Conservation (phyloP, 352 stramenopile species). For the Phytophthora vignae region DNA sequence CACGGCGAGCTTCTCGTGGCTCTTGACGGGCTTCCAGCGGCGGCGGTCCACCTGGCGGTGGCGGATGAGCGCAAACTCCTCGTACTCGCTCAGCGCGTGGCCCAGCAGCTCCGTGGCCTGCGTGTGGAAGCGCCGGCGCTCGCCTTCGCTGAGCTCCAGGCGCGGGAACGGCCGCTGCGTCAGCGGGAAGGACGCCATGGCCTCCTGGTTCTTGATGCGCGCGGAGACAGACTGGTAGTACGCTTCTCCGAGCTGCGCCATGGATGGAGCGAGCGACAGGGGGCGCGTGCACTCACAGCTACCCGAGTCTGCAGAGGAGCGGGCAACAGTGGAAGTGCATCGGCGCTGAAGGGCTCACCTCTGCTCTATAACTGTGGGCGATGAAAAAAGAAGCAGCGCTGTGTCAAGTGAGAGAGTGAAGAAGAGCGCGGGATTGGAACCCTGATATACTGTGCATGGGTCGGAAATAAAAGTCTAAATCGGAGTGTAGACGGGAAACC, state of each 20-base stretch:
- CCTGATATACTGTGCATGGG: too few relatives aligned
- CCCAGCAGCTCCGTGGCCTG: constrained; percentile 44
- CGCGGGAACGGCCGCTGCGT: constrained; percentile 37
- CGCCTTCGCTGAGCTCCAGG: constrained; percentile 37
- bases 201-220: constrained; percentile 14
- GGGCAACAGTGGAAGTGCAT: constrained; percentile 29
- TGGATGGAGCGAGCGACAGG: constrained; percentile 1
- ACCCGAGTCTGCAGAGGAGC: constrained; percentile 24
- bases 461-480: too few relatives aligned
- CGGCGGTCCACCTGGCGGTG: constrained; percentile 44
- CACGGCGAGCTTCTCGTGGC: constrained; percentile 38
- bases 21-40: constrained; percentile 48
- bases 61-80: constrained; percentile 42
- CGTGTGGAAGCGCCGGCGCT: constrained; percentile 38
- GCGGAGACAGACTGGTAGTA: constrained; percentile 28
- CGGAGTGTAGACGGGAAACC: too few relatives aligned
- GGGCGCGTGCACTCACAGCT: too few relatives aligned
- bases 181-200: constrained; percentile 41
- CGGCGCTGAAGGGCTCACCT: constrained; percentile 15
- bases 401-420: not conserved
- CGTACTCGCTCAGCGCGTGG: constrained; percentile 39
- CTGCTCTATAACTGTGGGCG: not conserved
- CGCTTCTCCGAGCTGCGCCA: constrained; percentile 38
- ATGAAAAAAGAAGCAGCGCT: not conserved
- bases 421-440: not conserved